Conservation (phyloP, 805 yeast genomes). For the Hanseniaspora osmophila region DNA sequence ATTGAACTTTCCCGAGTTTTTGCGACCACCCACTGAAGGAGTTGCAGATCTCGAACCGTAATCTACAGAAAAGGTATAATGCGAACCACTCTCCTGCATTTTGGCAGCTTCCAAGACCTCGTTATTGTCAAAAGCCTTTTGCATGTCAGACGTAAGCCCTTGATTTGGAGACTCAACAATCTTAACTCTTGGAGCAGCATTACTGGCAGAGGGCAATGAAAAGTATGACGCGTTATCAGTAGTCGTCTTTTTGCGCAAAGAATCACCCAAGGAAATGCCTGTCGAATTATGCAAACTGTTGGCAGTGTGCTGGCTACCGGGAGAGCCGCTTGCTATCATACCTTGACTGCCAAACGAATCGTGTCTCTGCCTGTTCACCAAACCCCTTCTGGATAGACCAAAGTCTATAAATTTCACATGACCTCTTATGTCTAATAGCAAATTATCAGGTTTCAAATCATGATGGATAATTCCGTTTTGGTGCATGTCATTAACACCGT, state of each 20-base stretch:
- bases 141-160: background rate
- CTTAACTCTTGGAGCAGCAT: too few relatives aligned
- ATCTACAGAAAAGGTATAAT: constrained; percentile 16
- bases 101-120: background rate
- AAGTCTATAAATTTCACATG: constrained; percentile 90
- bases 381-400: constrained; percentile 83
- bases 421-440: constrained; percentile 73
- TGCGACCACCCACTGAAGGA: constrained; percentile 11
- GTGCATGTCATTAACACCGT: constrained; percentile 85
- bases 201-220: too few relatives aligned
- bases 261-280: too few relatives aligned
- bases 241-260: too few relatives aligned
- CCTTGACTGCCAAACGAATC: background rate
- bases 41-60: constrained; percentile 19
- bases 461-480: constrained; percentile 81
- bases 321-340: background rate
- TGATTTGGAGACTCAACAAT: background rate
- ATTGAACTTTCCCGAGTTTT: background rate
- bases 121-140: background rate
- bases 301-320: too few relatives aligned
- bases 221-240: too few relatives aligned
- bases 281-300: too few relatives aligned
- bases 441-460: constrained; percentile 89
- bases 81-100: constrained; percentile 18
- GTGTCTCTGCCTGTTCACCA: constrained; percentile 60